Evolutionary conservation across 331 rosid species (phyloP), one percentile per base, ranked within the genome.

Genomic region (Malus hybrid): DNA sequence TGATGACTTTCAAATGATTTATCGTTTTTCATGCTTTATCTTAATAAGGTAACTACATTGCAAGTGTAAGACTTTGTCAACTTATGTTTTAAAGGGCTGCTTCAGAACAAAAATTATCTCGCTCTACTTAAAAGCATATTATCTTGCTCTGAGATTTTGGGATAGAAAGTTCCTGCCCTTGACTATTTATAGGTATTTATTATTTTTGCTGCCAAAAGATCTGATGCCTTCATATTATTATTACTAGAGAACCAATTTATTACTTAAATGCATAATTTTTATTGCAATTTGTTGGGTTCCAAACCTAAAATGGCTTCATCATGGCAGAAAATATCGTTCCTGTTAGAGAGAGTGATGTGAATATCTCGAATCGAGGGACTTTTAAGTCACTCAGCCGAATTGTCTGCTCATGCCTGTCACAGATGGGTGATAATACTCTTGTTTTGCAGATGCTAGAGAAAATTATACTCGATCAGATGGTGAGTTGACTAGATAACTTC

Each of bases 341-440:
- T 73, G 86, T 71, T 83, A 48, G 62, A 24, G 86, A 77, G 82
- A 80, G 78, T 80, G 87, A 72, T 27, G 44, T 77, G 69, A 66
- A 66, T 60, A 61, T 44, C 24, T 69, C 84, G 52, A 86, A 29
- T 60, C 55, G 60, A 33, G 73, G 61, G 77, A 83, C 85, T 24
- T 86, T 78, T 69, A 92, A 76, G 87, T 77, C 80, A 14, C 64
- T 90, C 80, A 87, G 86, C 13, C 31, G 74, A 52, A 36, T 79
- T 64, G 61, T 89, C 52, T 89, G 88, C 77, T 83, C 88, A 50
- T 84, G 70, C 76, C 77, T 90, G 71, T 76, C 75, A 19, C 90
- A 85, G 88, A 87, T 94, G 76, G 97, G 97, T 65, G 90, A 92
- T 77, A 81, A 50, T 44, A 78, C 80, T 75, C 86, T 89, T 84